A percentile compares a stretch with the other conserved stretches of the same genome.
These are phyloP conservation scores for Miscanthus sacchariflorus DNA, from an alignment of 202 grass and related monocot species.

Conservation along the genomic window DNA sequence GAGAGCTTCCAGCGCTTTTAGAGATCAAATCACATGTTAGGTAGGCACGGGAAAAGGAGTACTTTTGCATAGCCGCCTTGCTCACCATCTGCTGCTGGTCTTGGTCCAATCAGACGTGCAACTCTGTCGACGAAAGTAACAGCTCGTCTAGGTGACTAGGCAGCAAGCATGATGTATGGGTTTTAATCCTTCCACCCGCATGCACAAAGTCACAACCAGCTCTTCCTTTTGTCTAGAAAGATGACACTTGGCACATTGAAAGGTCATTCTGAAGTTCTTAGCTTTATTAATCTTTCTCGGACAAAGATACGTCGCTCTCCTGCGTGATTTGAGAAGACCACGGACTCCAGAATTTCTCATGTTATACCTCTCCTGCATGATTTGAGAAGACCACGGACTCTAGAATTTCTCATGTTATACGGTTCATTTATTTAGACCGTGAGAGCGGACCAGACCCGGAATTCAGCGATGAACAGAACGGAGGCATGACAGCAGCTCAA, in stretches of 20 bases:
- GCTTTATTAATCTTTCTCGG: not conserved
- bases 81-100: not conserved
- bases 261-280: not conserved
- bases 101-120: conserved; percentile 19
- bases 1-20: not conserved
- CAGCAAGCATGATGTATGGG: too few species aligned
- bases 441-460: not conserved
- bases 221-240: conserved; percentile 1
- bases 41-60: not conserved
- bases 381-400: too few species aligned
- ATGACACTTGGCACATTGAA: not conserved
- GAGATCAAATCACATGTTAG: not conserved
- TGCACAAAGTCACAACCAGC: not conserved
- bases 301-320: not conserved
- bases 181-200: not conserved
- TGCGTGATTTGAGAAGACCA: not conserved
- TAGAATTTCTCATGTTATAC: not conserved
- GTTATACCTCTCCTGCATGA: not conserved
- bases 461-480: not conserved
- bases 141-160: not conserved
- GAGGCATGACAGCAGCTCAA: not conserved
- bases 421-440: not conserved
- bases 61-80: conserved; percentile 13
- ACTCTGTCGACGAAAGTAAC: conserved; percentile 3
- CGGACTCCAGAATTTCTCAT: not conserved